These are phyloP conservation scores for Curvularia verruculosa DNA, from an alignment of 2,329 filamentous ascomycete species.

Conservation along the genomic window DNA sequence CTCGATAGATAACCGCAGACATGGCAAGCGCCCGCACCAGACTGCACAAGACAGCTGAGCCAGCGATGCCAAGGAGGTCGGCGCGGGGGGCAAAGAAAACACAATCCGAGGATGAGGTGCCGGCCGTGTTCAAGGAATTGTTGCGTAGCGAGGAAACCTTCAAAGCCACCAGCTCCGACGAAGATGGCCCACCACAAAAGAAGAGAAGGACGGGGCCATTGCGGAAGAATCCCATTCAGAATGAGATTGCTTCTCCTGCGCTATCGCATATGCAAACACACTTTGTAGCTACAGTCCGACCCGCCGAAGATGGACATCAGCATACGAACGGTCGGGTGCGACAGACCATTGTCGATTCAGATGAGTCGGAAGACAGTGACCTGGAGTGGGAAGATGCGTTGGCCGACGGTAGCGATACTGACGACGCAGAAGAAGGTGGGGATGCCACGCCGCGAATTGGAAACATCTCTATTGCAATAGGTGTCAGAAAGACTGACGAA, in stretches of 20 bases:
- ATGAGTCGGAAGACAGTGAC: constrained; percentile 65
- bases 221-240: neutral
- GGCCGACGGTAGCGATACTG: constrained; percentile 33
- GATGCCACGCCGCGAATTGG: constrained; percentile 42
- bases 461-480: constrained; percentile 52
- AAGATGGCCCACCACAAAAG: constrained; percentile 49
- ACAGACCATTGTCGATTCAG: constrained; percentile 52
- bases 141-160: constrained; percentile 50
- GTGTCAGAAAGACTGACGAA: constrained; percentile 35
- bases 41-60: constrained; percentile 26
- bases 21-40: constrained; percentile 41
- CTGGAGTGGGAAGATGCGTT: constrained; percentile 66
- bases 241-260: constrained; percentile 5
- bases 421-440: constrained; percentile 30
- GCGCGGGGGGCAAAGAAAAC: constrained; percentile 27
- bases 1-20: constrained; percentile 2
- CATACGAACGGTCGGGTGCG: constrained; percentile 33
- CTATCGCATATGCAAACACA: constrained; percentile 8
- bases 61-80: constrained; percentile 31
- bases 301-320: constrained; percentile 16
- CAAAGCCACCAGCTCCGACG: constrained; percentile 33
- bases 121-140: constrained; percentile 55
- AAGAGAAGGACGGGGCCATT: constrained; percentile 37
- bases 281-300: constrained; percentile 1
- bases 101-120: constrained; percentile 41